Evolutionary conservation across 208 protist species (phyloP), one percentile per base, ranked within the genome.

Genomic region (Acanthamoeba triangularis): DNA sequence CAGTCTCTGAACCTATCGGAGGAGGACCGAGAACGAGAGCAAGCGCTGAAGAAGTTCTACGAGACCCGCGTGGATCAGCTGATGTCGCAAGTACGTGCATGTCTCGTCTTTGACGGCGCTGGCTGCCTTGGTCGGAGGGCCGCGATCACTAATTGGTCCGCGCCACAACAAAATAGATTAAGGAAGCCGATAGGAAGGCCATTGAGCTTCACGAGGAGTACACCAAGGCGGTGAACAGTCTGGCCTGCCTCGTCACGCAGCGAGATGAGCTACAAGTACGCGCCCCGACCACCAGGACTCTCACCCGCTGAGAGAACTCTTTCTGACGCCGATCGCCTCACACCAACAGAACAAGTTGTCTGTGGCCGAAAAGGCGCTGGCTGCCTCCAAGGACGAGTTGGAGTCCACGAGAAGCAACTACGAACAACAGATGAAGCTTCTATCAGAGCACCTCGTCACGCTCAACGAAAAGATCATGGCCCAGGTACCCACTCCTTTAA

Each of bases 381-480:
- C 30, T 25, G 84, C 84, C 4, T 61, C 56, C 54, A 90, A 90
- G 84, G 84, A 90, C 52, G 84, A 90, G 84, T 28, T 90, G 84
- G 84, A 90, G 52, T 67, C 56, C 16, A 90, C 84, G 0, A 30
- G 84, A 30, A 59, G 23, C 11, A 61, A 90, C 47, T 90, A 90
- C 54, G 84, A 90, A 11, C 54, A 44, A 3, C 84, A 90, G 84
- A 90, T 90, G 84, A 90, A 67, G 56, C 33, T 90, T 30, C 56
- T 90, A 6, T 90, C 84, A n/a, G 84, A 90, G 84, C 84, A 90
- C 35, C 7, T 90, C 52, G 84, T 67, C 44, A 90, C 54, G n/a
- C 56, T 90, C 54, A 90, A 90, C 84, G 84, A 90, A 47, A 90
- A 90, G 84, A 69, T 90, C 35, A 90, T 90, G 84, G 84, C 84